Percentiles rank a stretch among this genome's conserved stretches.
Conservation (phyloP, 2,329 filamentous ascomycete genomes). For the Penicillium sp. region DNA sequence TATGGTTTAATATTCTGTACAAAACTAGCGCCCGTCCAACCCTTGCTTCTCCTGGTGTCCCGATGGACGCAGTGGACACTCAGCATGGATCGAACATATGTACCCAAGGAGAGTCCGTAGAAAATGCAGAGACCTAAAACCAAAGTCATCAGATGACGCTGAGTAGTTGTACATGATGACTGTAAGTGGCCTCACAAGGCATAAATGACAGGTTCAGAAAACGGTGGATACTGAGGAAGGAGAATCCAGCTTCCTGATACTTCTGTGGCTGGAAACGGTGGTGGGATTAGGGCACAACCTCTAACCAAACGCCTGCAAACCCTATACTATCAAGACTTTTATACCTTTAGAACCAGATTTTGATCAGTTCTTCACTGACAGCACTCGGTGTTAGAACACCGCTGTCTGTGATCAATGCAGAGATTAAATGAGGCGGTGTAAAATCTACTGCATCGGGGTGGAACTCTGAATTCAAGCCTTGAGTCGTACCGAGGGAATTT, state of each 20-base stretch:
- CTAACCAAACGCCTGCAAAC: slow-evolving; percentile 1
- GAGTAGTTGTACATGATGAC: slow-evolving; percentile 6
- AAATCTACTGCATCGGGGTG: slow-evolving; percentile 51
- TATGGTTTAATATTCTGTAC: not conserved
- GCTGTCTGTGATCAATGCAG: slow-evolving; percentile 68
- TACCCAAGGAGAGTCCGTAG: not conserved
- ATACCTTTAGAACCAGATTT: slow-evolving; percentile 49
- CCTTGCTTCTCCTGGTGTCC: not conserved
- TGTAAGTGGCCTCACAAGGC: not conserved
- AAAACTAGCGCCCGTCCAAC: not conserved
- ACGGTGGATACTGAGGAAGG: not conserved
- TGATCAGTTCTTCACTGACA: slow-evolving; percentile 70
- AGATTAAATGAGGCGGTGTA: slow-evolving; percentile 65
- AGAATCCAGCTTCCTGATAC: not conserved
- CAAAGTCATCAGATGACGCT: not conserved
- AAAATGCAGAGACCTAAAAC: not conserved
- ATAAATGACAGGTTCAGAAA: not conserved
- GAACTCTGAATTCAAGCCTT: slow-evolving; percentile 28
- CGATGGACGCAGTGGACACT: not conserved
- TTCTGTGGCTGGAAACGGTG: not conserved
- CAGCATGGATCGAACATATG: not conserved
- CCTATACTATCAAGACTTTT: not conserved
- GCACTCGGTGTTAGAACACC: slow-evolving; percentile 68
- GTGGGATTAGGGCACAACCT: not conserved
- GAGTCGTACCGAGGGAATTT: slow-evolving; percentile 22